Conservation (phyloP, 805 yeast genomes). For the Starmerella etchellsii region DNA sequence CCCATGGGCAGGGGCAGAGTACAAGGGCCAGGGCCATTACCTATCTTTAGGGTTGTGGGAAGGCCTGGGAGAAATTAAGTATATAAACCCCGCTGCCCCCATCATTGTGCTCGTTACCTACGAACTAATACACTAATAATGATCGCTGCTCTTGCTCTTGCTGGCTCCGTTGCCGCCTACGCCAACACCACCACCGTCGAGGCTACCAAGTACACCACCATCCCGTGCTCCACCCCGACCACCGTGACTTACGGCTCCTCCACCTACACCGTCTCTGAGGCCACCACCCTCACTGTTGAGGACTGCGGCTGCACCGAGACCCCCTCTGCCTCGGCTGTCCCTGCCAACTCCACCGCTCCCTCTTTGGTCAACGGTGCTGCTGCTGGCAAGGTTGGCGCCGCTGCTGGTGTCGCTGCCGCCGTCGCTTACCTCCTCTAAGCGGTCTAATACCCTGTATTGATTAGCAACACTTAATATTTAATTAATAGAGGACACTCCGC, state of each 20-base stretch:
- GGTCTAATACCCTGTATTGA: neutral
- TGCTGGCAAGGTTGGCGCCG: conserved; percentile 17
- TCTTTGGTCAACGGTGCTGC: conserved; percentile 14
- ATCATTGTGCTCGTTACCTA: too few species aligned
- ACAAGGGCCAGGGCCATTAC: too few species aligned
- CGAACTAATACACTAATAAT: conserved; percentile 8
- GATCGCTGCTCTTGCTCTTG: conserved; percentile 17
- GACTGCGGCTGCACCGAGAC: conserved; percentile 16
- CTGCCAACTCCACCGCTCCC: conserved; percentile 9
- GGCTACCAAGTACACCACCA: conserved; percentile 13
- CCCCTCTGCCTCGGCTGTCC: conserved; percentile 4
- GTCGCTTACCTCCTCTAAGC: conserved; percentile 18
- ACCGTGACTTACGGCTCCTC: conserved; percentile 14
- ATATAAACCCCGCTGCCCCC: too few species aligned
- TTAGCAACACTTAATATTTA: too few species aligned
- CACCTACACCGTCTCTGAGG: conserved; percentile 15
- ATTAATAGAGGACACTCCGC: too few species aligned
- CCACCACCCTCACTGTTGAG: conserved; percentile 16
- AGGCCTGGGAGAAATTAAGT: too few species aligned
- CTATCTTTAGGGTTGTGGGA: too few species aligned
- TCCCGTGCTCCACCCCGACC: conserved; percentile 15
- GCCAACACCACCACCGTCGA: conserved; percentile 11
- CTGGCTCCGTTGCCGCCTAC: conserved; percentile 14
- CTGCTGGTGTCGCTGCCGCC: conserved; percentile 20
- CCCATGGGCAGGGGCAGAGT: too few species aligned